phyloP scores from a whole-genome alignment of 1,139 yeast species.

The Blastobotrys arbuscula region DNA sequence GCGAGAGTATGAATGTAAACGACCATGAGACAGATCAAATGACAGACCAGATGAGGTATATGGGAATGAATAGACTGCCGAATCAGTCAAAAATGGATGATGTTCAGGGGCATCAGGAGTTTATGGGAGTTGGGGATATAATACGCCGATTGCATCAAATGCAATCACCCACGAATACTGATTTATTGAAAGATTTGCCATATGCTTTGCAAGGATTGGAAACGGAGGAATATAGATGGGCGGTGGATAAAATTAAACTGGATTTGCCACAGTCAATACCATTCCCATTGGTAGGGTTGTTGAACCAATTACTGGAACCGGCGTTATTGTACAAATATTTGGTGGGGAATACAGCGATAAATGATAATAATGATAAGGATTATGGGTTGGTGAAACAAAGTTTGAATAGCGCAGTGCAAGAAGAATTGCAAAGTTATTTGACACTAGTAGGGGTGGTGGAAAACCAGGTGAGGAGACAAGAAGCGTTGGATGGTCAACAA shows the following conservation, averaged over 20 bases:
- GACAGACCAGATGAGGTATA: constrained; percentile 9
- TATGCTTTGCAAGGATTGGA: constrained; percentile 71
- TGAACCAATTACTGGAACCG: constrained; percentile 62
- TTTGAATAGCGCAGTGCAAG: constrained; percentile 50
- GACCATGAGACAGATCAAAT: not conserved
- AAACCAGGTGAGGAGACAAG: constrained; percentile 28
- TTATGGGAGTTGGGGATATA: constrained; percentile 15
- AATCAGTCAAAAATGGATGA: not conserved
- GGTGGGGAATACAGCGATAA: constrained; percentile 18
- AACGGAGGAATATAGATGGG: constrained; percentile 54
- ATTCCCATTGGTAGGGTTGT: constrained; percentile 52
- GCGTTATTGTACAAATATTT: constrained; percentile 56
- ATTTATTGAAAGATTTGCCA: constrained; percentile 52
- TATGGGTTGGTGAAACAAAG: constrained; percentile 54
- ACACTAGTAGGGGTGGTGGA: constrained; percentile 51
- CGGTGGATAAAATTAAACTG: constrained; percentile 15
- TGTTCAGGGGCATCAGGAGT: not conserved
- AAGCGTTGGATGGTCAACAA: constrained; percentile 16
- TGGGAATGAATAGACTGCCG: constrained; percentile 9
- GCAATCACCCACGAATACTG: constrained; percentile 41
- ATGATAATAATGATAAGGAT: constrained; percentile 28
- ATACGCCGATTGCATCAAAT: constrained; percentile 14
- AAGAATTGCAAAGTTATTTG: constrained; percentile 50
- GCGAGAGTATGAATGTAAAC: not conserved
- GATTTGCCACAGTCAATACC: constrained; percentile 50